Evolutionary conservation across 2,329 filamentous ascomycete species (phyloP), one percentile per base, ranked within the genome.

Genomic region (Scedosporium apiospermum): DNA sequence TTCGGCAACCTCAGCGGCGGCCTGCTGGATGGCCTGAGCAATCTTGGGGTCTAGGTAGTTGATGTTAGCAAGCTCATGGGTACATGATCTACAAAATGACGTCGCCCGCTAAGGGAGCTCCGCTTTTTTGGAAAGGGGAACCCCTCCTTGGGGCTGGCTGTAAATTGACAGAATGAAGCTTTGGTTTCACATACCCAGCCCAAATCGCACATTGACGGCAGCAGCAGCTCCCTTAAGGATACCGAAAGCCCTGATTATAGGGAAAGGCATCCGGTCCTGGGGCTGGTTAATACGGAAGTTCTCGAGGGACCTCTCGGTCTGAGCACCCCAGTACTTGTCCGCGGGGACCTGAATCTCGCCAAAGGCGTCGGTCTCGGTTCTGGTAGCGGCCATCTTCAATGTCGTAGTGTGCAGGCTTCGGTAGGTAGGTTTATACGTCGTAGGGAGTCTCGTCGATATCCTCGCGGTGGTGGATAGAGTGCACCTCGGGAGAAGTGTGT

Each of bases 251-350:
- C 87, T 88, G 72, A 98, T 82, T 69, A 99, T 89, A 57, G 93
- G 90, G 67, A 91, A 88, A 58, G 95, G 95, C 93, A 98, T 98
- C 75, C 95, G 92, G 75, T 99, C 95, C 79, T 96, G 91, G 65
- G 95, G 95, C 83, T 98, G 95, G 80, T 98, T 98, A 86, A 99
- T 98, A 77, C 89, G 89, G 84, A 99, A 99, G 83, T 99, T 99
- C 77, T 90, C 88, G 75, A 98, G 85, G 61, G 93, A 98, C 68
- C 93, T 88, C 84, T 97, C 89, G 62, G 93, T 97, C 83, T 97
- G 93, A 65, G 93, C 93, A 73, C 95, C 95, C 93, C 95, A 99
- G 84, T 99, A 99, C 82, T 89, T 93, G 85, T 96, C 91, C 67
- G 84, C 83, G 51, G 89, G 84, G 69, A 98, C 93, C 81, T 96